A percentile compares a stretch with the other conserved stretches of the same genome.
These are phyloP conservation scores for Cyberlindnera euphorbiae DNA, from an alignment of 805 yeast species.

Conservation along the genomic window DNA sequence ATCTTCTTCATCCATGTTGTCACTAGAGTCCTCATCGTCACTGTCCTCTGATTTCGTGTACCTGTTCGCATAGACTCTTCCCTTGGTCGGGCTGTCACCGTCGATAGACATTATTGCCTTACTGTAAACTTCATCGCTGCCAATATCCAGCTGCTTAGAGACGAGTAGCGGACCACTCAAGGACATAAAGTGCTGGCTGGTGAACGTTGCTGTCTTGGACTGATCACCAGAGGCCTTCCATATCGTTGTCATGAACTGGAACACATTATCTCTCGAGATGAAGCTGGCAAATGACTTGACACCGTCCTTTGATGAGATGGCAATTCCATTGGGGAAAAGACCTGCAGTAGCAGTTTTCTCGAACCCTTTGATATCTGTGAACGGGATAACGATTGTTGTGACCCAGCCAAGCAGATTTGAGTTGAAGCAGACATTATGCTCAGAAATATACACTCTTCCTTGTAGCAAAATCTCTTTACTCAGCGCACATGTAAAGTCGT, in stretches of 20 bases:
- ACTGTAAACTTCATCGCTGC: constrained; percentile 26
- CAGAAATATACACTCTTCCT: constrained; percentile 81
- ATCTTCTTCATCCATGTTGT: constrained; percentile 25
- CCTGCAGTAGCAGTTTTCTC: constrained; percentile 87
- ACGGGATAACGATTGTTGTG: constrained; percentile 68
- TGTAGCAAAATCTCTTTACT: constrained; percentile 83
- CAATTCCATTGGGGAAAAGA: constrained; percentile 85
- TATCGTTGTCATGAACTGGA: constrained; percentile 46
- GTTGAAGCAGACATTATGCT: constrained; percentile 76
- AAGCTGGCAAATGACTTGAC: constrained; percentile 85
- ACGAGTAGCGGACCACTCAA: constrained; percentile 13
- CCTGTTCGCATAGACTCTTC: no score
- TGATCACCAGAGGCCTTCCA: constrained; percentile 20
- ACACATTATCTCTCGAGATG: constrained; percentile 72
- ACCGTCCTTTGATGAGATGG: constrained; percentile 19
- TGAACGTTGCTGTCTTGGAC: background rate
- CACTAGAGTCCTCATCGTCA: constrained; percentile 26
- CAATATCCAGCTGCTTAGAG: constrained; percentile 18
- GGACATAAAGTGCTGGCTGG: constrained; percentile 1
- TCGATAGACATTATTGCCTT: constrained; percentile 42
- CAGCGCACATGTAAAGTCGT: constrained; percentile 87
- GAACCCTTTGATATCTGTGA: constrained; percentile 62
- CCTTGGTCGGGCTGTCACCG: constrained; percentile 28
- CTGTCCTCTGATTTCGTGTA: no score
- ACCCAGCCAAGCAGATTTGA: constrained; percentile 90